These are phyloP conservation scores for Lagenidium sp. DNA, from an alignment of 352 stramenopile genomes.

Conservation along the genomic window DNA sequence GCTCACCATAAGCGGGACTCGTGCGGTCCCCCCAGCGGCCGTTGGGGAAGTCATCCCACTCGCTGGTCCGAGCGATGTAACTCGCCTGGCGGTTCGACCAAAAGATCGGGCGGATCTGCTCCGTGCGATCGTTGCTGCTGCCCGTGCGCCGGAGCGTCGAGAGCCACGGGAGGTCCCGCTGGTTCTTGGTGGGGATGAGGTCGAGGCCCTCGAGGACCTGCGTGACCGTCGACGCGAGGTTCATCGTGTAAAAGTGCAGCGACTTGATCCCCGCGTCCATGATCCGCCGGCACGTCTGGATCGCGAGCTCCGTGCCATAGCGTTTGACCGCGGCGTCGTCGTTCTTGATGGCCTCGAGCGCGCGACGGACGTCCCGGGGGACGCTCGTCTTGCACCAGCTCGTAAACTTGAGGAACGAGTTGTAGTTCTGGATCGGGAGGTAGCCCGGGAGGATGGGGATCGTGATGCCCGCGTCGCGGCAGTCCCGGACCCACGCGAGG, in stretches of 20 bases:
- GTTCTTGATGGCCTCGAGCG: conserved; percentile 87
- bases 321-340: conserved; percentile 91
- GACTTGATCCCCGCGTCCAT: conserved; percentile 63
- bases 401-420: conserved; percentile 97
- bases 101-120: conserved; percentile 95
- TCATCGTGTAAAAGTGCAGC: conserved; percentile 96
- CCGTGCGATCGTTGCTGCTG: conserved; percentile 51
- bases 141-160: conserved; percentile 51
- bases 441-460: conserved; percentile 95
- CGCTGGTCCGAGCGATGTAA: conserved; percentile 94
- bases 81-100: conserved; percentile 97
- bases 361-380: conserved; percentile 70
- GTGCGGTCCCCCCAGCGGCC: conserved; percentile 93
- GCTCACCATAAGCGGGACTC: conserved; percentile 92
- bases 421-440: conserved; percentile 88
- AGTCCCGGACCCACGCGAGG: conserved; percentile 94
- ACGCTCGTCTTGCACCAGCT: conserved; percentile 97
- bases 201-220: conserved; percentile 76
- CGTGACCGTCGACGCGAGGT: conserved; percentile 83
- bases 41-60: conserved; percentile 97
- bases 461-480: conserved; percentile 85
- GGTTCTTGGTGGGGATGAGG: conserved; percentile 44
- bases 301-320: conserved; percentile 92
- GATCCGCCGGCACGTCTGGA: conserved; percentile 90
- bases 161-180: conserved; percentile 68